Conservation (phyloP, 441 rosid genomes). For the Adansonia rubrostipa region DNA sequence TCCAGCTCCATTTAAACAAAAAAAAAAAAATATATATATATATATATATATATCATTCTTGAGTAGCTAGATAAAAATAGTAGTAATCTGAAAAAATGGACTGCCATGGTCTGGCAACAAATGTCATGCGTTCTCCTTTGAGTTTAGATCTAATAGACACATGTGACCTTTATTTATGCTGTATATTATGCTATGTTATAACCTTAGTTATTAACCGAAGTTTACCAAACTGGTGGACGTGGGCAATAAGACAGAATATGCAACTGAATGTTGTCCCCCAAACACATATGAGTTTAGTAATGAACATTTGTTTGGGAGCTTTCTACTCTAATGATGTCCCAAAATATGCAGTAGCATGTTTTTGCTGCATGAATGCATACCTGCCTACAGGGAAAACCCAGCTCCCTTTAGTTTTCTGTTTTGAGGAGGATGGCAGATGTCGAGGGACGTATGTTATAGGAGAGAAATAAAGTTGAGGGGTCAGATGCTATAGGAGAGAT, state of each 20-base stretch:
- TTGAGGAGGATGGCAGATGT: not conserved
- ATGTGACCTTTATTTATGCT: not conserved
- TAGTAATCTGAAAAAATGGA: not conserved
- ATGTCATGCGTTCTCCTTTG: not conserved
- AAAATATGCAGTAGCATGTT: not conserved
- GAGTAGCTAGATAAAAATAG: not conserved
- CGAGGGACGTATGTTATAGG: not conserved
- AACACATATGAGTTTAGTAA: not conserved
- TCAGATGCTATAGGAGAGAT: not conserved
- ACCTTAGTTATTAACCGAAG: not conserved
- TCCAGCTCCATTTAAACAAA: not conserved
- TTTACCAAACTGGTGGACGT: not conserved
- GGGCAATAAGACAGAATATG: not conserved
- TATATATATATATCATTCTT: no score
- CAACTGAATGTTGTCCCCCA: not conserved
- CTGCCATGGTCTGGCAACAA: not conserved
- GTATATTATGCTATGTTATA: not conserved
- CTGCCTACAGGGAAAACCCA: not conserved
- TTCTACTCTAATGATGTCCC: not conserved
- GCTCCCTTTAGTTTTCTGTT: not conserved
- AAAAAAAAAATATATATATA: no score
- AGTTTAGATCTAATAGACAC: not conserved
- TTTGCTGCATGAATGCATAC: not conserved
- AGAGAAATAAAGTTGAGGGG: not conserved
- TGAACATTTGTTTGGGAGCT: not conserved